Base-by-base conservation (phyloP, 2,329 filamentous ascomycete species). In the Zasmidium citrigriseum region DNA sequence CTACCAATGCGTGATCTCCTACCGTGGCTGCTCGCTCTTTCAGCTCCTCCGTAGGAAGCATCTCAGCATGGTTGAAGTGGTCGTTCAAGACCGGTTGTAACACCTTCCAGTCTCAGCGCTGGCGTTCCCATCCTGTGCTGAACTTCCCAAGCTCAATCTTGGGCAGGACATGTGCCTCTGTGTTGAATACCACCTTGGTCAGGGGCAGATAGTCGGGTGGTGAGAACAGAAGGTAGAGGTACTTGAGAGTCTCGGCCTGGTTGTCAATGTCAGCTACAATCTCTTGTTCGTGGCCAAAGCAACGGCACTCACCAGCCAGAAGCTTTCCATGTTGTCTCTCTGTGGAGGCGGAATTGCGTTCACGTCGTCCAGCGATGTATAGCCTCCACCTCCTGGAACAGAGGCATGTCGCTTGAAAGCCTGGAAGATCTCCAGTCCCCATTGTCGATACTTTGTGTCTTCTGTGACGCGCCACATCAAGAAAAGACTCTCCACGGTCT, bases 401-500 rank as follows among this genome's bases (percentile, higher is more conserved):
- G 89, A 86, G 0, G 91, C 96, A 75, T 96, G 84, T 69, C 91
- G 88, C 75, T 93, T 82, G 72, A 99, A 99, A 0, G 89, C 87
- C 73, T 91, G 87, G 78, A 99, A 99, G 88, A 99, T 98, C 67
- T 96, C 89, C 95, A 95, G 99, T 14, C 95, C 95, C 93, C 93
- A 98, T 69, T 97, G 87, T 23, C 95, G 86, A 76, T 99, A 99
- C 64, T 86, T 88, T 41, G 85, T 80, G 62, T 99, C 93, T 22
- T 90, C 91, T 0, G 95, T 99, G 74, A 99, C 96, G 62, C 95
- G 88, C 89, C 93, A 99, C 92, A 99, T 96, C 78, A 98, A 96
- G 70, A 99, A 93, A 60, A 99, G 78, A 59, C 88, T 93, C 78
- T 99, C 95, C n/a, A 97, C 88, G 0, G 95, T 97, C 79, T 99